Evolutionary conservation across 2,329 filamentous ascomycete species (phyloP), one percentile per base, ranked within the genome.

Genomic region (Phialophora verrucosa): DNA sequence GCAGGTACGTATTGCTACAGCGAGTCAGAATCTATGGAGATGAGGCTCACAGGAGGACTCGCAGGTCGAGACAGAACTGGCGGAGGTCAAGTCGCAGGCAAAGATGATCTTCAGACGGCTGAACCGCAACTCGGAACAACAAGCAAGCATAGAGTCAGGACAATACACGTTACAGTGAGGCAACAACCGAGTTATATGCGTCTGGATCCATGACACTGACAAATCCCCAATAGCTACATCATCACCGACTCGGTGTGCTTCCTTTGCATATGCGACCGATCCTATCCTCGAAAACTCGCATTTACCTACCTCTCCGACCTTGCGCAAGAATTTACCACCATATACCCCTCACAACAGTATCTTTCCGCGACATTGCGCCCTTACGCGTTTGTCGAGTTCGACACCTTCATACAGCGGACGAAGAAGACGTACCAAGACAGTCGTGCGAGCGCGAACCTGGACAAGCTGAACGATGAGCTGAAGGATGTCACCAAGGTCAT

Each of bases 401-500:
- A 99, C 80, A 96, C 91, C 70, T 98, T 97, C 83, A 97, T 99
- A 80, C 86, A 90, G 76, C 90, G 92, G 77, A 96, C 93, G 49
- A 95, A 94, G 81, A 90, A 93, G 74, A 93, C 93, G 31, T 99
- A 99, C 80, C 91, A 95, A 74, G 95, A 99, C 79, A 88, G 91
- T 62, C 89, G 95, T 71, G 95, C 95, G 17, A 88, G 91, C 14
- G 91, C 93, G 80, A 98, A 98, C 80, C 87, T 99, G 65, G 92
- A 96, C 79, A 93, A 94, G 81, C 84, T 99, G 71, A 98, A 99
- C 76, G 92, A 97, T 76, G 96, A 99, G 84, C 87, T 99, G 71
- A 90, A 93, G 78, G 95, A 98, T 80, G 96, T 99, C 63, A 98
- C 95, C 1, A 93, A 97, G 82, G 93, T 99, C 76, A 99, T 99